A percentile compares a stretch with the other conserved stretches of the same genome.
Evolutionary conservation across 495 filamentous ascomycete genomes (phyloP).

Genomic region (Trichoderma reesei): DNA sequence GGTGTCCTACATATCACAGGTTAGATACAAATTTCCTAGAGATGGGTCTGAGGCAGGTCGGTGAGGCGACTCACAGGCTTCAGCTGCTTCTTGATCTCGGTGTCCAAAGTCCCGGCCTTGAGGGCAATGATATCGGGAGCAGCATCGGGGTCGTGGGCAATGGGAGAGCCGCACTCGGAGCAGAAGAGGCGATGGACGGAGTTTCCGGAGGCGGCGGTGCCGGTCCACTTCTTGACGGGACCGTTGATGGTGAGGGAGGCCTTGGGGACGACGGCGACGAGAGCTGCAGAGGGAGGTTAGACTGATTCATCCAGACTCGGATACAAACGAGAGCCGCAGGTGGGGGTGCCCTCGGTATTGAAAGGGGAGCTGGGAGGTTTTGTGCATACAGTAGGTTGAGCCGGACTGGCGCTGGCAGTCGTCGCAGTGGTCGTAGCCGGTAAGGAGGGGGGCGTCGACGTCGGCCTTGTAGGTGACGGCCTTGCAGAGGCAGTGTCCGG

Average conservation of each 20-base stretch:
- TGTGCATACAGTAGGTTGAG: conserved; percentile 52
- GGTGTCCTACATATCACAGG: conserved; percentile 35
- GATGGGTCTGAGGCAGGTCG: neutral
- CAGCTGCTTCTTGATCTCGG: conserved; percentile 54
- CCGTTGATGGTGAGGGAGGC: conserved; percentile 50
- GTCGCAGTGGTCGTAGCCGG: conserved; percentile 62
- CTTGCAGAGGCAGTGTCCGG: conserved; percentile 62
- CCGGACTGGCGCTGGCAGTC: conserved; percentile 63
- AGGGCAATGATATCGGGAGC: conserved; percentile 59
- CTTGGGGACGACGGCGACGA: conserved; percentile 57
- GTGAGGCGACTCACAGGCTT: conserved; percentile 44
- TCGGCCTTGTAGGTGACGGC: conserved; percentile 54
- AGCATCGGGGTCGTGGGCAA: conserved; percentile 58
- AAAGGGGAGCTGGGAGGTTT: neutral
- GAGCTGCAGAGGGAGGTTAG: conserved; percentile 31
- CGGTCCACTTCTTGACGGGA: conserved; percentile 51
- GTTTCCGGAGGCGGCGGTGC: conserved; percentile 45
- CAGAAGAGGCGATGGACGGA: conserved; percentile 59
- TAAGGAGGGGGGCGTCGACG: conserved; percentile 42
- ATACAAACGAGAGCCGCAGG: neutral
- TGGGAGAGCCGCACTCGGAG: conserved; percentile 57
- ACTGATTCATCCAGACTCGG: neutral
- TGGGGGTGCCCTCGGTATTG: neutral
- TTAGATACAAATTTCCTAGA: neutral
- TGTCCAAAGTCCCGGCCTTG: conserved; percentile 54